Evolutionary conservation across 176 grass and related monocot species (phyloP), one percentile per base, ranked within the genome.

Genomic region (Poa pratensis): DNA sequence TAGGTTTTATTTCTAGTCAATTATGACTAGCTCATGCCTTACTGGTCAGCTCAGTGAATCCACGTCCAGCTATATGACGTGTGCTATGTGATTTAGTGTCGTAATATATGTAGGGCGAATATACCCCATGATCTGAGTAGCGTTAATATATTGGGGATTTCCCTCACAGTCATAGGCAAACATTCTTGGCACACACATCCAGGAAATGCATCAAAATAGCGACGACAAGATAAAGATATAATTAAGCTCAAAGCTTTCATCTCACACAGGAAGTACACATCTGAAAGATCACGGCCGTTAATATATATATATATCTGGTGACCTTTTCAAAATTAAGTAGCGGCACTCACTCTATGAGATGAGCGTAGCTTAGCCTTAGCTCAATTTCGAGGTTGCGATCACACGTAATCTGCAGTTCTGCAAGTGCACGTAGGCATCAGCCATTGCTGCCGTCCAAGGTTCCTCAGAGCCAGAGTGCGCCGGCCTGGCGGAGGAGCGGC

Each of bases 381-480:
- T 35, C 34, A 35, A 5, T 35, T 35, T 35, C 34, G 34, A 35
- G 34, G 34, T 35, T 35, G 34, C 34, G 34, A 35, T 35, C 34
- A 35, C 34, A 35, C 34, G 34, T 35, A 35, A 35, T 35, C 34
- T 35, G 34, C 34, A 35, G 34, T 35, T 35, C 34, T 35, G 34
- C 34, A 11, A 35, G 34, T 35, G 37, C 35, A 52, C 26, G 14
- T 8, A 69, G 57, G 57, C 40, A 53, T 57, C 64, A 67, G 15
- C 16, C 30, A 35, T 30, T 35, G 64, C 0, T 67, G 10, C 11
- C 45, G 64, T 34, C 48, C 19, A 2, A 16, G 13, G 22, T 15
- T 17, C 57, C 18, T 90, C 60, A 90, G 11, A 94, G 89, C 92
- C 92, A 94, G 0, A 94, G 80, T 30, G 92, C 89, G 19, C 92